Evolutionary conservation across 345 rosid species (phyloP).

Genomic region (Toxicodendron radicans): DNA sequence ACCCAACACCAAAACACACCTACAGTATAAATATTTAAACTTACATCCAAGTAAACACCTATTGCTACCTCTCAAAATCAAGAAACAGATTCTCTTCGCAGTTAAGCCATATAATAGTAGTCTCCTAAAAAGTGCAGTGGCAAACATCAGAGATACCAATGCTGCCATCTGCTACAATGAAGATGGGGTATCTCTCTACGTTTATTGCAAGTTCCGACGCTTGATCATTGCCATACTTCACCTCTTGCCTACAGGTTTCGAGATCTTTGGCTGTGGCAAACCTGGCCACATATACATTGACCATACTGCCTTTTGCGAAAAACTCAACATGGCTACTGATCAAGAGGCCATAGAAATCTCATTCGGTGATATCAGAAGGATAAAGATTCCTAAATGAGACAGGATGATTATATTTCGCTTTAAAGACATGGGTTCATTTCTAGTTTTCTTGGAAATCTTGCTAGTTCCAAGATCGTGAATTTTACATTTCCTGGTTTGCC

Average conservation of each 20-base stretch:
- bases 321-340: neutral
- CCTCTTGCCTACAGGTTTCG: neutral
- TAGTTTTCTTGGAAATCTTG: constrained; percentile 1
- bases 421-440: neutral
- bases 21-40: no score
- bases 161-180: neutral
- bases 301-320: neutral
- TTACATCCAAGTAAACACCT: no score
- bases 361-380: neutral
- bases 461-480: neutral
- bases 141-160: neutral
- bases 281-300: neutral
- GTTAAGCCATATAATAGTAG: neutral
- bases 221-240: neutral
- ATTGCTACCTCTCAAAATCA: no score
- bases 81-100: no score
- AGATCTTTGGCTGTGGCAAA: neutral
- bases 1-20: no score
- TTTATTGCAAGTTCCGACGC: neutral
- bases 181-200: neutral
- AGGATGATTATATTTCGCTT: neutral
- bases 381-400: neutral
- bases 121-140: constrained; percentile 1
- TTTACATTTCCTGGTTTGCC: neutral
- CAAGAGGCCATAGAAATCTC: neutral